phyloP scores from a whole-genome alignment of 306 rosid species.

The Geum urbanum region DNA sequence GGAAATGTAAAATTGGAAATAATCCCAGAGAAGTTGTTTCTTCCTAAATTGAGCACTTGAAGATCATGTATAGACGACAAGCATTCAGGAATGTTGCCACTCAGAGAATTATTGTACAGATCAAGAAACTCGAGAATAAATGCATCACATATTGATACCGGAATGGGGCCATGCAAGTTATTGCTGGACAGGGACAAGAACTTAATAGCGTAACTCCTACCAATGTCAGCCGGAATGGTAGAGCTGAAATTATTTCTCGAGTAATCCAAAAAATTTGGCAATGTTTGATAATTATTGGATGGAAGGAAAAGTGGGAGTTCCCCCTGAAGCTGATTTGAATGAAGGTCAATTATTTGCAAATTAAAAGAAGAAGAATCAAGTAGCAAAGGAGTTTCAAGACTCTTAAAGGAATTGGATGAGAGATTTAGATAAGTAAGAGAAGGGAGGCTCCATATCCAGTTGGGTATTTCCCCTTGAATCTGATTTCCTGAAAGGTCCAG shows the following conservation, averaged over 20 bases:
- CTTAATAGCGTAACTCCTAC: not conserved
- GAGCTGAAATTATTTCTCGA: not conserved
- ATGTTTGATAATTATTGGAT: not conserved
- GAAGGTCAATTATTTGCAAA: not conserved
- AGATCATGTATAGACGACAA: not conserved
- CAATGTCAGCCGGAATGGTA: not conserved
- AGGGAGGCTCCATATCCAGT: slow-evolving; percentile 14
- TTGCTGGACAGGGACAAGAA: not conserved
- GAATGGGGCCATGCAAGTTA: not conserved
- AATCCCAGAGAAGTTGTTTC: not conserved
- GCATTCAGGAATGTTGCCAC: not conserved
- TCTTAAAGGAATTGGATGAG: slow-evolving; percentile 8
- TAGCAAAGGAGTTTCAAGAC: slow-evolving; percentile 19
- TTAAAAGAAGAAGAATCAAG: no score
- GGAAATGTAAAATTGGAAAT: not conserved
- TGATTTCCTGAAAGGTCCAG: slow-evolving; percentile 33
- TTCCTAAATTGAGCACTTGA: not conserved
- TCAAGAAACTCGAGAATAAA: not conserved
- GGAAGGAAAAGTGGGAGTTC: not conserved
- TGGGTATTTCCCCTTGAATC: slow-evolving; percentile 19
- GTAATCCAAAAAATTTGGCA: not conserved
- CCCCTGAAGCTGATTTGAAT: not conserved
- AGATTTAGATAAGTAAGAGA: not conserved
- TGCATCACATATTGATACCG: not conserved
- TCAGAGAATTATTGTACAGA: not conserved